phyloP scores from a whole-genome alignment of 495 filamentous ascomycete genomes.

The Aspergillus homomorphus region DNA sequence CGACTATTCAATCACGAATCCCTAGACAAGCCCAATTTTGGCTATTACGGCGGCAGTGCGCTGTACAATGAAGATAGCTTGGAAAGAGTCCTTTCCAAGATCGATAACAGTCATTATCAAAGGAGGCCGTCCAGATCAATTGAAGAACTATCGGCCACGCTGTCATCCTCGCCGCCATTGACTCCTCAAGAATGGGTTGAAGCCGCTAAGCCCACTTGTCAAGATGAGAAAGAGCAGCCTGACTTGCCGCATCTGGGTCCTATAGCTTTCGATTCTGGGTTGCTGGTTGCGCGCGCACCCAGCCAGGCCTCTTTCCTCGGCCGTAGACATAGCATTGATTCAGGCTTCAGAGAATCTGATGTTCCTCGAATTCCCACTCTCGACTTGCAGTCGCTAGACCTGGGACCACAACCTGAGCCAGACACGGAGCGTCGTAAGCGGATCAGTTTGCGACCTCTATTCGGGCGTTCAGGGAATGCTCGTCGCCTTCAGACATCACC shows the following conservation, averaged over 20 bases:
- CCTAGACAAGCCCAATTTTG: conserved; percentile 24
- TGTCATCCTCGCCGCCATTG: conserved; percentile 30
- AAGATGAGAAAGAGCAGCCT: conserved; percentile 19
- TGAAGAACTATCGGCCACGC: conserved; percentile 3
- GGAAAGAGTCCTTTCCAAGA: conserved; percentile 22
- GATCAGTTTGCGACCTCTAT: conserved; percentile 39
- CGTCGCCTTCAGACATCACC: conserved; percentile 31
- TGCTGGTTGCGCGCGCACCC: conserved; percentile 19
- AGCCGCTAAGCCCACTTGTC: conserved; percentile 31
- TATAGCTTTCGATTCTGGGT: conserved; percentile 15
- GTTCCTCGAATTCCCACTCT: conserved; percentile 34
- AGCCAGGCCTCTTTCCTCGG: conserved; percentile 27
- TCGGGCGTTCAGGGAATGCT: conserved; percentile 26
- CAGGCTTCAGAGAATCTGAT: conserved; percentile 26
- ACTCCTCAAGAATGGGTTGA: conserved; percentile 47
- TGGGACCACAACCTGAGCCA: conserved; percentile 17
- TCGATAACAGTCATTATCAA: conserved; percentile 25
- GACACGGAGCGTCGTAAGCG: conserved; percentile 31
- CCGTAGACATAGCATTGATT: conserved; percentile 32
- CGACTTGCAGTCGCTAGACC: conserved; percentile 23
- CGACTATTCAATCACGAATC: conserved; percentile 26
- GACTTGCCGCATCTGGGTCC: conserved; percentile 10
- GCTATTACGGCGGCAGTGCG: conserved; percentile 20
- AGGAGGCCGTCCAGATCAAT: conserved; percentile 11
- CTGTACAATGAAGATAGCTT: conserved; percentile 22